Evolutionary conservation across 192 early-diverging fungal genomes (phyloP).

Genomic region (Podila horticola): DNA sequence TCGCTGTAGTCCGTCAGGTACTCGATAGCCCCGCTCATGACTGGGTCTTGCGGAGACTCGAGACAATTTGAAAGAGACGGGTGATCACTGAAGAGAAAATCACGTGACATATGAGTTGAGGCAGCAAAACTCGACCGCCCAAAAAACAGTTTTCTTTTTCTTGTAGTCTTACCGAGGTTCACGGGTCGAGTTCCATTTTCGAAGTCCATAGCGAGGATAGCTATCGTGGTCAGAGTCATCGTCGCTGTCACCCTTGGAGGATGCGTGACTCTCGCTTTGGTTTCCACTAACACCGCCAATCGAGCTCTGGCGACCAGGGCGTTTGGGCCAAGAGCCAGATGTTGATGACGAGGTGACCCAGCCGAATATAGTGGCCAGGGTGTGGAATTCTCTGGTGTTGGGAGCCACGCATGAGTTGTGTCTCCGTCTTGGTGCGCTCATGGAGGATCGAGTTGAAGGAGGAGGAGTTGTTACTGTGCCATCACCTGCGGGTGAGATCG

Average conservation of each 20-base stretch:
- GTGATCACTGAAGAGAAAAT: too few species aligned
- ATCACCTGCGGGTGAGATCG: constrained; percentile 6
- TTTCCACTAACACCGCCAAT: background rate
- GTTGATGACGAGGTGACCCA: constrained; percentile 46
- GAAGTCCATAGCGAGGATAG: background rate
- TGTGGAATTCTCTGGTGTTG: constrained; percentile 52
- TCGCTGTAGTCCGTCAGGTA: constrained; percentile 2
- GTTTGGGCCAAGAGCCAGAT: background rate
- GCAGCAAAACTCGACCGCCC: background rate
- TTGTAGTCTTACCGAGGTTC: constrained; percentile 14
- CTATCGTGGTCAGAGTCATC: constrained; percentile 14
- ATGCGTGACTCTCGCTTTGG: background rate
- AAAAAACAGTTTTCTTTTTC: too few species aligned
- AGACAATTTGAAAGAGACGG: too few species aligned
- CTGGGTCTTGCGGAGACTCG: background rate
- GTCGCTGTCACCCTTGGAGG: constrained; percentile 13
- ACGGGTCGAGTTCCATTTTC: constrained; percentile 6
- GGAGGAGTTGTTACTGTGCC: constrained; percentile 19
- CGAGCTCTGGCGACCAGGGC: background rate
- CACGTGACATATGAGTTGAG: background rate
- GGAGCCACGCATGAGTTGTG: constrained; percentile 54
- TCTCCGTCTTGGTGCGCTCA: constrained; percentile 30
- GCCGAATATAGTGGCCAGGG: constrained; percentile 56
- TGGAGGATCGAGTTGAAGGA: background rate
- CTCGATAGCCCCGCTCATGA: background rate